Percentiles rank a stretch among this genome's conserved stretches.
Conservation (phyloP, 2,329 filamentous ascomycete genomes). For the Myriosclerotinia duriaeana region DNA sequence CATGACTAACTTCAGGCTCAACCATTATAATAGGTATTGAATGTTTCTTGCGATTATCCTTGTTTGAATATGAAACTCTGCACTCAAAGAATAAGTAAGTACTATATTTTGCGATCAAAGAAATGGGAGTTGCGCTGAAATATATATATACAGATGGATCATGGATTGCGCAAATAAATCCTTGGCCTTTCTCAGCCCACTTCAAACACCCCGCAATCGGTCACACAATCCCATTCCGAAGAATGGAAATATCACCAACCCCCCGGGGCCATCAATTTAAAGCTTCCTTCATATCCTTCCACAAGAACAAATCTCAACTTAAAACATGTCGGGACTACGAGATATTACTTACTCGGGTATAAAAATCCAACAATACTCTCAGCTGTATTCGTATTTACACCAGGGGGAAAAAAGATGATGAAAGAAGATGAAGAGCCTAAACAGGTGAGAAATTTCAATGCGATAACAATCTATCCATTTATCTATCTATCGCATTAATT, state of each 20-base stretch:
- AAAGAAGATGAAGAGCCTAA: neutral
- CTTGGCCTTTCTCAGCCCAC: constrained; percentile 15
- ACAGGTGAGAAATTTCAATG: neutral
- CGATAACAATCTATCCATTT: neutral
- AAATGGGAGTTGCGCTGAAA: neutral
- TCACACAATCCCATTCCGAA: constrained; percentile 1
- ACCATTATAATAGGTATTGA: neutral
- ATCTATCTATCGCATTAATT: neutral
- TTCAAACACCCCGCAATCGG: constrained; percentile 17
- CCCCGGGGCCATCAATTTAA: too few species aligned
- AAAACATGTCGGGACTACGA: too few species aligned
- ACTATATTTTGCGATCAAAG: constrained; percentile 7
- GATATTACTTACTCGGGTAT: neutral
- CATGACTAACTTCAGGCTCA: constrained; percentile 39
- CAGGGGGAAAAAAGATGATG: neutral
- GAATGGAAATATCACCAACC: neutral
- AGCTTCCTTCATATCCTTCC: neutral
- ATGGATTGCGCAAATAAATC: neutral
- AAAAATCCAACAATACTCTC: neutral
- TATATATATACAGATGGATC: neutral
- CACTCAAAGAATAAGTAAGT: neutral
- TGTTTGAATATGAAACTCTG: neutral
- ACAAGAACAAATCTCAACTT: neutral
- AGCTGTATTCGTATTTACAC: too few species aligned
- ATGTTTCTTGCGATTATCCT: neutral